Percentiles rank a stretch among this genome's conserved stretches.
These are phyloP conservation scores for Cryptococcus floricola DNA, from an alignment of 1,284 basidiomycete species.

Conservation along the genomic window DNA sequence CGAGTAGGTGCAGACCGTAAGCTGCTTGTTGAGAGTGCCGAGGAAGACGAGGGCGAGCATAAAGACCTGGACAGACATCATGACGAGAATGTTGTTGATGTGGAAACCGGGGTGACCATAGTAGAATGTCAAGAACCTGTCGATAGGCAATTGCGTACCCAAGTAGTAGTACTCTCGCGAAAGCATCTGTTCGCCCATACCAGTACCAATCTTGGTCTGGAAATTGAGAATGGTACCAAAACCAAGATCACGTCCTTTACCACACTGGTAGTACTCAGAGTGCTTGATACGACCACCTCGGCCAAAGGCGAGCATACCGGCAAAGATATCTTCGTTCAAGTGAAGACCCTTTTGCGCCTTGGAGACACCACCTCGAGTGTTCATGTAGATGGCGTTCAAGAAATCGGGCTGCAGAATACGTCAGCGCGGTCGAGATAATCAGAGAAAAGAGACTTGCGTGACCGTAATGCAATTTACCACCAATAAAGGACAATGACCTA, in stretches of 20 bases:
- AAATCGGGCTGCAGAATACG: slow-evolving; percentile 72
- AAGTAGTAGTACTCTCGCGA: slow-evolving; percentile 99
- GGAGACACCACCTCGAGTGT: slow-evolving; percentile 93
- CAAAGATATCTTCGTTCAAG: slow-evolving; percentile 98
- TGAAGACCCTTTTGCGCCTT: slow-evolving; percentile 99
- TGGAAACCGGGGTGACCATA: slow-evolving; percentile 99
- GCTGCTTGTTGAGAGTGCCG: slow-evolving; percentile 77
- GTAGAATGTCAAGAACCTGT: slow-evolving; percentile 99
- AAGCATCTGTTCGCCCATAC: slow-evolving; percentile 99
- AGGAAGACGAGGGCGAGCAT: slow-evolving; percentile 83
- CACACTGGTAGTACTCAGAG: slow-evolving; percentile 95
- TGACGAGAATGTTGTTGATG: slow-evolving; percentile 99
- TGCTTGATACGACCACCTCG: slow-evolving; percentile 98
- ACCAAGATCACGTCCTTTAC: slow-evolving; percentile 97
- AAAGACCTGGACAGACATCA: slow-evolving; percentile 89
- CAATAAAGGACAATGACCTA: slow-evolving; percentile 92
- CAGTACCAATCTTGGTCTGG: slow-evolving; percentile 98
- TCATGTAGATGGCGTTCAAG: slow-evolving; percentile 97
- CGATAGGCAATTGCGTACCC: slow-evolving; percentile 96
- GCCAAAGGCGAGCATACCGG: slow-evolving; percentile 97
- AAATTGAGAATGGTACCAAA: slow-evolving; percentile 99
- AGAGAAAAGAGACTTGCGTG: slow-evolving; percentile 45
- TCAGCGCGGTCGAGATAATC: slow-evolving; percentile 8
- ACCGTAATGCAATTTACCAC: slow-evolving; percentile 97
- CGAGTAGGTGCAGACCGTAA: slow-evolving; percentile 74